phyloP scores from a whole-genome alignment of 148 eudicot species.

The Camellia sinensis region DNA sequence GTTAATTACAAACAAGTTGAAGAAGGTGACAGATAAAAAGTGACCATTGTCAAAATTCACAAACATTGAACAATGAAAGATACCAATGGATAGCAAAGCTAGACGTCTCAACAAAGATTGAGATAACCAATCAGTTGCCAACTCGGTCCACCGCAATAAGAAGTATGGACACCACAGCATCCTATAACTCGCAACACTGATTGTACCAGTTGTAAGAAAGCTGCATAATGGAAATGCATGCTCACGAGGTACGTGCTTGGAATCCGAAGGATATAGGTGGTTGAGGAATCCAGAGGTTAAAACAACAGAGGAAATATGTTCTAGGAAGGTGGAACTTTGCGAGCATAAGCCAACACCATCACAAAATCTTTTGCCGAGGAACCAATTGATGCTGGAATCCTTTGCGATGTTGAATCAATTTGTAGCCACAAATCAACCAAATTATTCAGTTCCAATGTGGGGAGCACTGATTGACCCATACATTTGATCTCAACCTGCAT shows the following conservation, averaged over 20 bases:
- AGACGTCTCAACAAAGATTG: not conserved
- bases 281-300: not conserved
- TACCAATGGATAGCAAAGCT: not conserved
- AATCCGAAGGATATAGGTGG: not conserved
- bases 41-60: not conserved
- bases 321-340: constrained; percentile 23
- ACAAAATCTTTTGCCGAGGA: constrained; percentile 58
- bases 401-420: constrained; percentile 30
- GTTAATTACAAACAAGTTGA: not conserved
- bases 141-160: not conserved
- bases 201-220: no score
- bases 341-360: constrained; percentile 57
- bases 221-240: not conserved
- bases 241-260: not conserved
- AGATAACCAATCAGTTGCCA: no score
- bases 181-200: no score
- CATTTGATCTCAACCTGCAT: constrained; percentile 55
- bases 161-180: not conserved
- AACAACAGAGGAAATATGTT: not conserved
- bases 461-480: constrained; percentile 47
- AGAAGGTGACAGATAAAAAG: not conserved
- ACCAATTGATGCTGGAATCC: constrained; percentile 39
- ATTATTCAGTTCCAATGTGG: constrained; percentile 41
- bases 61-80: not conserved
- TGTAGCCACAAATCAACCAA: constrained; percentile 54